phyloP scores from a whole-genome alignment of 176 grass and related monocot genomes.

The Bonia amplexicaulis region DNA sequence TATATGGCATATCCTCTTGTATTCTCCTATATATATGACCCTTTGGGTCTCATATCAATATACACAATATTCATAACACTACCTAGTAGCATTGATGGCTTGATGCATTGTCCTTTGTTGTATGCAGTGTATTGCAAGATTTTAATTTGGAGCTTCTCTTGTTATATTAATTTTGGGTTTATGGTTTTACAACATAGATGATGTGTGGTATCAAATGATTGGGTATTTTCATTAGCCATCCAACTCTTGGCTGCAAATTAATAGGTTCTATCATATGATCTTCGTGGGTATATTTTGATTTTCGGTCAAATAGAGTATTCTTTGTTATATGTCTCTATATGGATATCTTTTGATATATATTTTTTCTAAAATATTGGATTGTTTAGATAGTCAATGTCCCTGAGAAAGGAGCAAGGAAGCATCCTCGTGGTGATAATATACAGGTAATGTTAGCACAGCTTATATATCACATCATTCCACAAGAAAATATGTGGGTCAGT shows the following conservation, averaged over 20 bases:
- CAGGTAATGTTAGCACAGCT: constrained; percentile 52
- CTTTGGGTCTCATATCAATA: too few relatives aligned
- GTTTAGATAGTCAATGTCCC: constrained; percentile 89
- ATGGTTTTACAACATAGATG: background rate
- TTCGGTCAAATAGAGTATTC: background rate
- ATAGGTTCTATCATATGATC: background rate
- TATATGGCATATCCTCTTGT: too few relatives aligned
- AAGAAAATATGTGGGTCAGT: background rate
- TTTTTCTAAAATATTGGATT: constrained; percentile 13
- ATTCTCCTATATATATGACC: too few relatives aligned
- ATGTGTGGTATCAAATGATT: background rate
- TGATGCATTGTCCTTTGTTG: background rate
- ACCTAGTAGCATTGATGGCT: background rate
- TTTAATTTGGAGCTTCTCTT: background rate
- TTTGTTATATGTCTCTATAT: constrained; percentile 1
- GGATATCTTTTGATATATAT: constrained; percentile 12
- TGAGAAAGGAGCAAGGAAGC: constrained; percentile 89
- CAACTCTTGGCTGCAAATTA: background rate
- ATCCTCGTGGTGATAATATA: constrained; percentile 97
- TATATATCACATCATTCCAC: constrained; percentile 14
- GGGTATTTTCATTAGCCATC: background rate
- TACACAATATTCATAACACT: too few relatives aligned
- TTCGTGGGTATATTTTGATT: background rate
- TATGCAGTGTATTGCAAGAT: background rate
- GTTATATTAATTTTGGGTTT: background rate